Evolutionary conservation across 345 rosid species (phyloP).

Genomic region (Salix dunnii): DNA sequence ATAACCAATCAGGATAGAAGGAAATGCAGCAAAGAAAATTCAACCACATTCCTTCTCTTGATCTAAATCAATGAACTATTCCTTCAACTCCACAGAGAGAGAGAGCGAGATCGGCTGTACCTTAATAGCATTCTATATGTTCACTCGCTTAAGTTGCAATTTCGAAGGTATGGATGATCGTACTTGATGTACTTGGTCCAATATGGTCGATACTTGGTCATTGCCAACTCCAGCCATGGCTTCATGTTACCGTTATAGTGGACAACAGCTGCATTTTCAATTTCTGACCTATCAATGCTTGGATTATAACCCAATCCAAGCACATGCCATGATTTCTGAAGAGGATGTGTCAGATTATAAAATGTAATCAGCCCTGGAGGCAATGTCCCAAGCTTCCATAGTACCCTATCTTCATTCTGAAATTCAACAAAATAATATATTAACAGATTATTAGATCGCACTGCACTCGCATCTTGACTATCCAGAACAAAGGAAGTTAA

Average conservation of each 20-base stretch:
- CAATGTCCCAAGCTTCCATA: slow-evolving; percentile 99
- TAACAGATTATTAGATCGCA: slow-evolving; percentile 2
- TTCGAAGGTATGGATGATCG: slow-evolving; percentile 79
- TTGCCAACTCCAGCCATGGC: slow-evolving; percentile 97
- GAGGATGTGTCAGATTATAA: slow-evolving; percentile 77
- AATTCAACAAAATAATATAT: slow-evolving; percentile 5
- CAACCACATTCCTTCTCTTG: slow-evolving; percentile 18
- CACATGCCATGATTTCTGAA: slow-evolving; percentile 95
- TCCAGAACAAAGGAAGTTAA: background rate
- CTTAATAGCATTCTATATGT: background rate
- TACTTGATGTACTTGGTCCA: slow-evolving; percentile 91
- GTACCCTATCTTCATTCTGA: slow-evolving; percentile 86
- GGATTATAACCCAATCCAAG: slow-evolving; percentile 98
- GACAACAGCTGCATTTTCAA: slow-evolving; percentile 84
- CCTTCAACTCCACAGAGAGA: slow-evolving; percentile 7
- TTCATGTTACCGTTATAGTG: slow-evolving; percentile 99
- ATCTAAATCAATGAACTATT: slow-evolving; percentile 14
- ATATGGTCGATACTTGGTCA: slow-evolving; percentile 83
- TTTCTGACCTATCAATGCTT: slow-evolving; percentile 68
- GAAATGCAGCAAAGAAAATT: slow-evolving; percentile 22
- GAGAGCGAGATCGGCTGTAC: slow-evolving; percentile 17
- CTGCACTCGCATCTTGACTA: background rate
- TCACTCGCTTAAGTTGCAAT: slow-evolving; percentile 73
- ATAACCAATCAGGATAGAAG: slow-evolving; percentile 35
- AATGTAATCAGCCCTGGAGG: slow-evolving; percentile 98